Base-by-base conservation (phyloP, 1,284 basidiomycete genomes). In the Takashimella koratensis region DNA sequence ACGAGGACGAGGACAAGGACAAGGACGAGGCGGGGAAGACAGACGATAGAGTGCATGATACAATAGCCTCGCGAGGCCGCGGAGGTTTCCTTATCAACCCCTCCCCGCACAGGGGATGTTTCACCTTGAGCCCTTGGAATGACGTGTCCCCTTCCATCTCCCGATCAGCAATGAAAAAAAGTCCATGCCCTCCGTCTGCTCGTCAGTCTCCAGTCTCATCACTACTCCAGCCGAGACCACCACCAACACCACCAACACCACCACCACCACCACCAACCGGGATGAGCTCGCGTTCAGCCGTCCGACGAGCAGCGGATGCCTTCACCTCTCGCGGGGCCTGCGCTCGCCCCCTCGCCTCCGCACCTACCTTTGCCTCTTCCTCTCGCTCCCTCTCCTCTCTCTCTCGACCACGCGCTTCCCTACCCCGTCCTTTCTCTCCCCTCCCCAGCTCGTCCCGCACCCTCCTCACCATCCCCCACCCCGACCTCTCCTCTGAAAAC, bases 391-490 rank as follows among this genome's bases (percentile, higher is more conserved):
- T 36, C 30, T 36, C 30, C 30, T 36, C 30, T 36, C 30, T 36
- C 30, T 36, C 30, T 36, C 30, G 30, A 36, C 30, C 30, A 8
- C 30, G 30, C 30, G 10, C 16, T 16, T 36, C 30, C 16, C n/a
- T n/a, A n/a, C 30, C 30, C 30, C 30, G 16, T 36, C 30, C 10
- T 8, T 36, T 36, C 8, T 16, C 16, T 36, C 16, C 51, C 21
- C 44, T 45, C 40, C n/a, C 51, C 4, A 21, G 11, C 2, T 11
- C 19, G 11, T 6, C n/a, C 11, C 54, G 50, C 40, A 30, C 25
- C 4, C 4, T 48, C 13, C 26, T 64, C 22, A 63, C 63, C 8
- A 57, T 65, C 47, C 65, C 65, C 21, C 59, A 67, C 42, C 61
- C 66, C 4, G 55, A 52, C 22, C 60, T 63, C 19, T 36, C 30